Evolutionary conservation across 2,329 filamentous ascomycete genomes (phyloP), one percentile per base, ranked within the genome.

Genomic region (Teratosphaeria zuluensis): DNA sequence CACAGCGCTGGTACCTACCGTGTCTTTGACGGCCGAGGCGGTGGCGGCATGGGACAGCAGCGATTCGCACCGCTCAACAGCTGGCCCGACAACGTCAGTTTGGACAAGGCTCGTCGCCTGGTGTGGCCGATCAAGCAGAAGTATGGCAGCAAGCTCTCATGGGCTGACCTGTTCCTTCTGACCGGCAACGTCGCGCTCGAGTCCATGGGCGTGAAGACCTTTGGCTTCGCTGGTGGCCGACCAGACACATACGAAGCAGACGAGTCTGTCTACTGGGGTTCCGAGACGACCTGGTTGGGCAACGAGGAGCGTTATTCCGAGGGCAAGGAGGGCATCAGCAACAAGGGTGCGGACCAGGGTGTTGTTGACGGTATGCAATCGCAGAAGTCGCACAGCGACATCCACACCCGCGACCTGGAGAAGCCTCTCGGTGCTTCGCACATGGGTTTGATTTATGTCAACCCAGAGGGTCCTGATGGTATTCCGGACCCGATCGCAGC

Each of bases 101-200:
- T 91, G 57, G 88, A 91, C 81, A 91, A 91, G 81, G 88, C 87
- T 33, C 87, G 88, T 58, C 87, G 88, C 63, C 82, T 91, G 58
- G 77, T 91, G 51, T 90, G 87, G 85, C 88, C 88, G 58, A 84
- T 91, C 77, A 91, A 91, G 82, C 87, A 89, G 67, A 91, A 91
- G 80, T 91, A 91, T 65, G 88, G 88, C 72, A 84, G 84, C 79
- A 89, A 88, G 78, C 87, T 91, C 74, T 90, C 88, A 0, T 91
- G 88, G 88, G 85, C 87, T 28, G 88, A 91, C 70, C 75, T 91
- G 60, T 72, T 87, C 54, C 78, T 90, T 58, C 80, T 91, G 57
- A 82, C 86, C 31, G 88, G 88, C 64, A 90, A 90, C 71, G 87
- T 90, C 16, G 87, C 88, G 53, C 80, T 91, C 63, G 88, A 91